phyloP scores from a whole-genome alignment of 495 filamentous ascomycete species.

The Penicillium salamii region DNA sequence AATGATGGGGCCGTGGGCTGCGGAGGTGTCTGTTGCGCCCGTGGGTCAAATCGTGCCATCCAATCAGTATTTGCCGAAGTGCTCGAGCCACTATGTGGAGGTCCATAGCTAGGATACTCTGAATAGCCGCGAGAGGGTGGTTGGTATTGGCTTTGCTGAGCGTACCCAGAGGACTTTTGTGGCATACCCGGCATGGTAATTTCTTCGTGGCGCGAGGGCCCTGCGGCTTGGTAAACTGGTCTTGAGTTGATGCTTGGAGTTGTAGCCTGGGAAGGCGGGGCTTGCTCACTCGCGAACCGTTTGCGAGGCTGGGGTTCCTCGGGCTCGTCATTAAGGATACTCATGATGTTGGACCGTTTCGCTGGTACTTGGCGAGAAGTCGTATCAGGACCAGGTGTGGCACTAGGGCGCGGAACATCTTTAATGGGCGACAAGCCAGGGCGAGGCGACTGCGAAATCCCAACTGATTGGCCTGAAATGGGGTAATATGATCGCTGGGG shows the following conservation, averaged over 20 bases:
- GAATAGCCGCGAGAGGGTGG: slow-evolving; percentile 31
- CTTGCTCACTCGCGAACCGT: slow-evolving; percentile 42
- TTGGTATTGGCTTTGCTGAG: slow-evolving; percentile 30
- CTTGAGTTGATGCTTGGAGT: slow-evolving; percentile 9
- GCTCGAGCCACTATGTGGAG: slow-evolving; percentile 22
- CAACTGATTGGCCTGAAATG: slow-evolving; percentile 23
- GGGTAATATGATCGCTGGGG: slow-evolving; percentile 32
- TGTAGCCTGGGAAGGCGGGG: slow-evolving; percentile 15
- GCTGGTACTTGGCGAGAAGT: slow-evolving; percentile 47
- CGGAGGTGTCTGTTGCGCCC: slow-evolving; percentile 33
- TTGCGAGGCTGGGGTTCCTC: slow-evolving; percentile 54
- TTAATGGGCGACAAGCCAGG: slow-evolving; percentile 41
- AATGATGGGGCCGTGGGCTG: slow-evolving; percentile 23
- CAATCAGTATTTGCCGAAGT: slow-evolving; percentile 40
- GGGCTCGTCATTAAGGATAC: slow-evolving; percentile 56
- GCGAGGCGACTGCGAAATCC: slow-evolving; percentile 30
- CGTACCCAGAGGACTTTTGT: slow-evolving; percentile 24
- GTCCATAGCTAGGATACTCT: slow-evolving; percentile 35
- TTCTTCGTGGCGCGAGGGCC: slow-evolving; percentile 29
- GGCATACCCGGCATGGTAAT: slow-evolving; percentile 7
- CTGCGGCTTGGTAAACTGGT: slow-evolving; percentile 16
- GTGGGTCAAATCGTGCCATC: slow-evolving; percentile 47
- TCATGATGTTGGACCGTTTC: slow-evolving; percentile 60
- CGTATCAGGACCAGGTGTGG: slow-evolving; percentile 35
- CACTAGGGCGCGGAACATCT: slow-evolving; percentile 37